phyloP scores from a whole-genome alignment of 1,284 basidiomycete species.

The Phylloporus sp. region DNA sequence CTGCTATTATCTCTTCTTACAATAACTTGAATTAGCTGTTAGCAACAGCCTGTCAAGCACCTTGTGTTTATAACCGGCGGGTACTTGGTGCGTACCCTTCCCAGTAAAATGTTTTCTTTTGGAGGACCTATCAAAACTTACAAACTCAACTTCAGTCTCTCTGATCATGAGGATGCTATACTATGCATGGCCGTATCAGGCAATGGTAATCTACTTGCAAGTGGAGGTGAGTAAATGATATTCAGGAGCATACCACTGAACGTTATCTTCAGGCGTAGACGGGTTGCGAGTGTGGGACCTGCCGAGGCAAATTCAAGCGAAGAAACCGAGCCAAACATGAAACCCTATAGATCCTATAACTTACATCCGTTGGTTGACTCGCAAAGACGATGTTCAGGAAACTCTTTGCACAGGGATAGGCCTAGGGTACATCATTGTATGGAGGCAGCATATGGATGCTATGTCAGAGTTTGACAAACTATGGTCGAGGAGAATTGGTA shows the following conservation, averaged over 20 bases:
- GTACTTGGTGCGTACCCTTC: too few relatives aligned
- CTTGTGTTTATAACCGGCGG: too few relatives aligned
- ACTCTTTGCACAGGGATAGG: not conserved
- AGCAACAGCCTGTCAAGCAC: too few relatives aligned
- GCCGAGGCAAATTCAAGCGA: not conserved
- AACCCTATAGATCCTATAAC: slow-evolving; percentile 10
- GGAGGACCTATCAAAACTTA: too few relatives aligned
- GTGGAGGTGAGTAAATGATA: not conserved
- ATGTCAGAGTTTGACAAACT: slow-evolving; percentile 11
- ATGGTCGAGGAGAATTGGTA: slow-evolving; percentile 1
- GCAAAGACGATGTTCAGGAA: slow-evolving; percentile 1
- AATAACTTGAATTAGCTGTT: too few relatives aligned
- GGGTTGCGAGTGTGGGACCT: slow-evolving; percentile 18
- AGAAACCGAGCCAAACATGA: slow-evolving; percentile 9
- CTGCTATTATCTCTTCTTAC: too few relatives aligned
- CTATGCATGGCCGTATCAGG: not conserved
- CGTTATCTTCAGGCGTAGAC: slow-evolving; percentile 7
- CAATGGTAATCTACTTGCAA: not conserved
- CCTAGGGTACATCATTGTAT: not conserved
- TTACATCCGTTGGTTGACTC: slow-evolving; percentile 9
- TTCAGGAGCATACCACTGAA: too few relatives aligned
- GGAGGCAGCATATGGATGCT: slow-evolving; percentile 4
- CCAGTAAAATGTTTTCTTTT: too few relatives aligned
- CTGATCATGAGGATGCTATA: not conserved
- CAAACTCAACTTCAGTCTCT: not conserved